These are phyloP conservation scores for Macroventuria anomochaeta DNA, from an alignment of 2,329 filamentous ascomycete genomes.

Conservation along the genomic window DNA sequence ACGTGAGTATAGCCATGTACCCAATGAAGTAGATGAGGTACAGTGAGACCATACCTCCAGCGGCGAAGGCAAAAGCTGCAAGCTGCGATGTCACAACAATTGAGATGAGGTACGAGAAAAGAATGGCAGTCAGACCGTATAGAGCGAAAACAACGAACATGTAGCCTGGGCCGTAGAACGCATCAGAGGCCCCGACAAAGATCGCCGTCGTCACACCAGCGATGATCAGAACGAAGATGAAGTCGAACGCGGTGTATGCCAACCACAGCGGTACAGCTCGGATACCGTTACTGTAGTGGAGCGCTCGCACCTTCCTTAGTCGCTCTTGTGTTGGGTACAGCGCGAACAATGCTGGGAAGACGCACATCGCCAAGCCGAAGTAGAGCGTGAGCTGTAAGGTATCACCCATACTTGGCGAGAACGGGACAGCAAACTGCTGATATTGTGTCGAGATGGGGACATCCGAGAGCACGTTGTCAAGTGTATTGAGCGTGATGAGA, in stretches of 20 bases:
- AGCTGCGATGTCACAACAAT: conserved; percentile 80
- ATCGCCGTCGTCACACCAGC: conserved; percentile 72
- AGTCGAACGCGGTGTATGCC: conserved; percentile 83
- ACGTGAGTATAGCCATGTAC: conserved; percentile 70
- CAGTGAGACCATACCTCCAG: conserved; percentile 70
- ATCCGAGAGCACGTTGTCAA: conserved; percentile 77
- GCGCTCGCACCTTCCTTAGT: conserved; percentile 75
- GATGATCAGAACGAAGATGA: conserved; percentile 71
- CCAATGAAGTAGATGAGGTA: conserved; percentile 58
- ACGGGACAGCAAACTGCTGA: conserved; percentile 77
- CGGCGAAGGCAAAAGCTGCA: conserved; percentile 82
- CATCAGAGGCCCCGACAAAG: conserved; percentile 67
- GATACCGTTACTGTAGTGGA: conserved; percentile 93
- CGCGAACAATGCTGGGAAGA: conserved; percentile 85
- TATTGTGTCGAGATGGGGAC: conserved; percentile 74
- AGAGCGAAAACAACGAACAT: conserved; percentile 81
- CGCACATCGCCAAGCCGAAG: conserved; percentile 77
- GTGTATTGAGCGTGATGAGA: conserved; percentile 86
- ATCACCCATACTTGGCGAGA: conserved; percentile 70
- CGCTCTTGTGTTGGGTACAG: conserved; percentile 89
- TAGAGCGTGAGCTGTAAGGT: conserved; percentile 82
- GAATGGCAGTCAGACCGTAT: conserved; percentile 78
- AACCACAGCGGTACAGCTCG: conserved; percentile 82
- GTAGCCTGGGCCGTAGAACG: conserved; percentile 82
- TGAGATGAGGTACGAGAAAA: conserved; percentile 82